Evolutionary conservation across 2,329 filamentous ascomycete species (phyloP).

Genomic region (Fusarium sp.): DNA sequence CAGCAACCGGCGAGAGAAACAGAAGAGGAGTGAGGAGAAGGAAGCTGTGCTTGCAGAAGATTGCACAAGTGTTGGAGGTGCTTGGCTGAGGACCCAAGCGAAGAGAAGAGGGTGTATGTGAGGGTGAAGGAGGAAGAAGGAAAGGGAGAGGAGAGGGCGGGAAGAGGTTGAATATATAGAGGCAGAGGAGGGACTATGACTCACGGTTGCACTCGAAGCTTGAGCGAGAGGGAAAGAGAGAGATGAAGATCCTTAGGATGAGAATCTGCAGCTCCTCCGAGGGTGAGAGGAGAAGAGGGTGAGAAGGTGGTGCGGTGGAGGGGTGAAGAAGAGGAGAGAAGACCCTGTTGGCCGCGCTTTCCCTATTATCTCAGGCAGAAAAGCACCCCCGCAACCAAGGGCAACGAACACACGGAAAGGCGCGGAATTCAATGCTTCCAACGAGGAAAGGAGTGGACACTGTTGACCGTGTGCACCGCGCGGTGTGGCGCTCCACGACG

Average conservation of each 20-base stretch:
- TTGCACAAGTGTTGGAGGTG: conserved; percentile 1
- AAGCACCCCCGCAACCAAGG: background rate
- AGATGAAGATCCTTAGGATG: conserved; percentile 4
- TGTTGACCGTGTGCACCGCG: background rate
- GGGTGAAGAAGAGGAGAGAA: background rate
- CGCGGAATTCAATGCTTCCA: background rate
- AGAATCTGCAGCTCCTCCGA: background rate
- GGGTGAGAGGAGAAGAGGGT: background rate
- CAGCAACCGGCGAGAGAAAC: background rate
- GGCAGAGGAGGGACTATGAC: conserved; percentile 12
- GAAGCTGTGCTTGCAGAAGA: background rate
- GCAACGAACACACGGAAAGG: background rate
- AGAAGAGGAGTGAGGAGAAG: background rate
- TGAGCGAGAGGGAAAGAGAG: background rate
- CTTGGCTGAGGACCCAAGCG: conserved; percentile 17
- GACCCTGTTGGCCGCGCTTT: background rate
- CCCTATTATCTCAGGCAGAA: background rate
- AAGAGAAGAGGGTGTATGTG: conserved; percentile 3
- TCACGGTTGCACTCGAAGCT: conserved; percentile 21
- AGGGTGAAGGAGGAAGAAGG: conserved; percentile 24
- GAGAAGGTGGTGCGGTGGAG: background rate
- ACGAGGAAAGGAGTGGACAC: background rate
- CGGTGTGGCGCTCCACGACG: background rate
- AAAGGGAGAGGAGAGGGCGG: background rate
- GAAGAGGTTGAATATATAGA: conserved; percentile 14